Base-by-base conservation (phyloP, 768 basidiomycete genomes). In the Amanita pseudoporphyria region DNA sequence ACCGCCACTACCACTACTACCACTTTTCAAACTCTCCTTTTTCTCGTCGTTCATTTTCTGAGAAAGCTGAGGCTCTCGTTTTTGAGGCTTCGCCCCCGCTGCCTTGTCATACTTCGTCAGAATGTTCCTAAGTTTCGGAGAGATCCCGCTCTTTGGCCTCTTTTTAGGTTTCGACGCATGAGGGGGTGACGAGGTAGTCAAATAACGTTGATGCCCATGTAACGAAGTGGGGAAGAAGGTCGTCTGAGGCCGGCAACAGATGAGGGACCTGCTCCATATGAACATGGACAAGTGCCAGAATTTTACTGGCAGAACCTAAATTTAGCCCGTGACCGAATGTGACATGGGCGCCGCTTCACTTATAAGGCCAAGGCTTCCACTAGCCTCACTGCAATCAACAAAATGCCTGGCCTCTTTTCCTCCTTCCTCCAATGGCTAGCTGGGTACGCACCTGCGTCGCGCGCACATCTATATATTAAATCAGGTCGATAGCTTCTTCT, bases 401-500 rank as follows among this genome's bases (percentile, higher is more conserved):
- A 9, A 16, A 74, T 73, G 72, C 58, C 69, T 38, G 61, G 66
- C 22, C 66, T 74, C 52, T 68, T 75, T 38, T 47, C 69, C 7
- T 68, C 70, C 21, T 51, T 74, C 31, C 67, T 74, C 47, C 67
- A 69, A 47, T 77, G 74, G 75, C 60, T 76, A 44, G 63, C 64
- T 52, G 69, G 74, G 74, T 69, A 53, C 40, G n/a, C 12, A 19
- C 42, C 6, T 21, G 36, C n/a, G 14, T 41, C 37, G 13, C 18
- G 0, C 30, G 13, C 16, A 2, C 16, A 2, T 16, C 12, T n/a
- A 5, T 35, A 28, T 37, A n/a, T 31, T 36, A 7, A 42, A 41
- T 13, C n/a, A 37, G 50, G 9, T 54, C 12, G 19, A 49, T 54
- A 87, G 84, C 41, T 67, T 93, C 38, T 91, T 95, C 74, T 92